A percentile compares a stretch with the other conserved stretches of the same genome.
Conservation (phyloP, 305 asterid genomes). For the Plantago lanceolata region DNA sequence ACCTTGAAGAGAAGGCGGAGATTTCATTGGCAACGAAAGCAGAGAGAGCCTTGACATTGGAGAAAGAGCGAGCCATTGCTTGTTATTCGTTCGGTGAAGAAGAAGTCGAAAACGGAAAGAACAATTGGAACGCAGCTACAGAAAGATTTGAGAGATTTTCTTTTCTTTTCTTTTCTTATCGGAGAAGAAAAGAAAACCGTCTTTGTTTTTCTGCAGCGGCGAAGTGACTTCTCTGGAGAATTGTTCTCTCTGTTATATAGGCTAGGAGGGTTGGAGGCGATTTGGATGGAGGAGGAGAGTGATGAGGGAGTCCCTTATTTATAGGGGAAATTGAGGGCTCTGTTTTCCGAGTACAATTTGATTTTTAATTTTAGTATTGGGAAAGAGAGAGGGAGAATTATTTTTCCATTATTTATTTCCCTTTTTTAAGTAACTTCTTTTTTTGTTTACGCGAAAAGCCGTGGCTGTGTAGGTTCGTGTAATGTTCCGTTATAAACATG, state of each 20-base stretch:
- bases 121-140: slow-evolving; percentile 12
- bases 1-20: slow-evolving; percentile 5
- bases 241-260: slow-evolving; percentile 4
- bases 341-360: no score
- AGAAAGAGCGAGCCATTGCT: slow-evolving; percentile 53
- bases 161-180: background rate
- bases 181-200: background rate
- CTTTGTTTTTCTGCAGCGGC: slow-evolving; percentile 7
- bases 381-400: background rate
- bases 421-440: no score
- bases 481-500: background rate
- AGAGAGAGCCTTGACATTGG: slow-evolving; percentile 41
- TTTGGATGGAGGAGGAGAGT: slow-evolving; percentile 4
- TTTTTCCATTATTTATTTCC: no score
- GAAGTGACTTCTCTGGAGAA: background rate
- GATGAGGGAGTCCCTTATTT: slow-evolving; percentile 25
- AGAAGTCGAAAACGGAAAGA: background rate
- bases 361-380: background rate
- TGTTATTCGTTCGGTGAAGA: background rate
- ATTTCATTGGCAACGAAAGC: slow-evolving; percentile 36
- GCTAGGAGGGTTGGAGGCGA: slow-evolving; percentile 16
- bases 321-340: slow-evolving; percentile 21
- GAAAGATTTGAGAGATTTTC: background rate
- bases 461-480: background rate
- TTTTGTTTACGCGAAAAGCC: background rate